Percentiles rank a stretch among this genome's conserved stretches.
Conservation (phyloP, 2,329 filamentous ascomycete genomes). For the Penicillium psychrosexuale region DNA sequence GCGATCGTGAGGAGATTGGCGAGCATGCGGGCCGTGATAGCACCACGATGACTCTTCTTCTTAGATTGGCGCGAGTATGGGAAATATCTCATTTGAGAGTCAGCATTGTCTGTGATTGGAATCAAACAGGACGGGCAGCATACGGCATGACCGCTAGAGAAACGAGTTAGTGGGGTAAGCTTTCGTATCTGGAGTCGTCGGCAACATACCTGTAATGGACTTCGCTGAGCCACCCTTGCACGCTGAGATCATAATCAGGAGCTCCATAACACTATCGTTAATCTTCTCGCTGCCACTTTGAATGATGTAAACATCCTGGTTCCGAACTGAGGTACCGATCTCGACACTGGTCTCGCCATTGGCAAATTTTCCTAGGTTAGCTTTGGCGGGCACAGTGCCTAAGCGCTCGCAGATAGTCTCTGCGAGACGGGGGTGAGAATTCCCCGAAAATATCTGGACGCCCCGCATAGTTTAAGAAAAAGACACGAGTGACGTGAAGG, state of each 20-base stretch:
- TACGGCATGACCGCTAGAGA: conserved; percentile 48
- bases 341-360: conserved; percentile 69
- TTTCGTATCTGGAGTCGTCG: not conserved
- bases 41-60: conserved; percentile 95
- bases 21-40: conserved; percentile 95
- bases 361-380: conserved; percentile 63
- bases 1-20: conserved; percentile 91
- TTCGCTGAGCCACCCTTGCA: conserved; percentile 97
- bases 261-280: conserved; percentile 98
- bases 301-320: conserved; percentile 98
- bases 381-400: conserved; percentile 58
- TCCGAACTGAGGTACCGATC: conserved; percentile 71
- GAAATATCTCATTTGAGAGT: conserved; percentile 64
- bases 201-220: conserved; percentile 80
- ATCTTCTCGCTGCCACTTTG: conserved; percentile 94
- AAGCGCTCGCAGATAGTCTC: conserved; percentile 65
- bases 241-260: conserved; percentile 97
- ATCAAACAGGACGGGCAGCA: conserved; percentile 34
- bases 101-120: conserved; percentile 33
- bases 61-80: conserved; percentile 99
- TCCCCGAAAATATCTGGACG: conserved; percentile 66
- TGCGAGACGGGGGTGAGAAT: conserved; percentile 61
- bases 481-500: conserved; percentile 16
- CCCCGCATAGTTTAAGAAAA: conserved; percentile 53
- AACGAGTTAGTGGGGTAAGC: conserved; percentile 17